These are phyloP conservation scores for Coriolopsis trogii DNA, from an alignment of 1,284 basidiomycete species.

Conservation along the genomic window DNA sequence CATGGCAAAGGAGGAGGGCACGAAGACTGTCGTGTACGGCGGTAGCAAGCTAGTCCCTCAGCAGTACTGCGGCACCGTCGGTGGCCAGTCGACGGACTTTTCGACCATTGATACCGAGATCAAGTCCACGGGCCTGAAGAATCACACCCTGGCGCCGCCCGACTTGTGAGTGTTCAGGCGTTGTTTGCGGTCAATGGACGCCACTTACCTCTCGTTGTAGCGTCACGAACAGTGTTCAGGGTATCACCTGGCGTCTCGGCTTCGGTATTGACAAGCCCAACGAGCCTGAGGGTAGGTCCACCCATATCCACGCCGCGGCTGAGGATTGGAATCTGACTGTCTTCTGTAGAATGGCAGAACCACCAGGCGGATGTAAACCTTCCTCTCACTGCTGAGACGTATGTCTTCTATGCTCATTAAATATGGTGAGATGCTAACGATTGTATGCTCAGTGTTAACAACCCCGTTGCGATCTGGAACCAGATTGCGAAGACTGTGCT, in stretches of 20 bases:
- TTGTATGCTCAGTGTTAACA: slow-evolving; percentile 41
- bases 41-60: slow-evolving; percentile 51
- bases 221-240: slow-evolving; percentile 54
- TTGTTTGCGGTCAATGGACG: background rate
- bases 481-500: slow-evolving; percentile 38
- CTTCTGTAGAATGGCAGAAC: slow-evolving; percentile 56
- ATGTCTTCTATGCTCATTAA: slow-evolving; percentile 22
- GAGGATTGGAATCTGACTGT: background rate
- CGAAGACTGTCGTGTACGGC: slow-evolving; percentile 58
- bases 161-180: slow-evolving; percentile 49
- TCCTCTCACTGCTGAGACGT: slow-evolving; percentile 52
- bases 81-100: slow-evolving; percentile 60
- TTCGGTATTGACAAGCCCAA: slow-evolving; percentile 54
- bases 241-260: slow-evolving; percentile 65
- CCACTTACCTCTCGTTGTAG: slow-evolving; percentile 29
- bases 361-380: slow-evolving; percentile 56
- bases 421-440: background rate
- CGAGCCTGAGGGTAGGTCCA: slow-evolving; percentile 53
- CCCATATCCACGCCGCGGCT: background rate
- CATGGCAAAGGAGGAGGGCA: slow-evolving; percentile 60
- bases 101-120: slow-evolving; percentile 60
- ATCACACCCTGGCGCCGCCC: slow-evolving; percentile 58
- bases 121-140: slow-evolving; percentile 57
- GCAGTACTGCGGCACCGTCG: slow-evolving; percentile 64
- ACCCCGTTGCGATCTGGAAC: slow-evolving; percentile 53